These are phyloP conservation scores for Effrenium voratum DNA, from an alignment of 73 alveolate species.

Conservation along the genomic window DNA sequence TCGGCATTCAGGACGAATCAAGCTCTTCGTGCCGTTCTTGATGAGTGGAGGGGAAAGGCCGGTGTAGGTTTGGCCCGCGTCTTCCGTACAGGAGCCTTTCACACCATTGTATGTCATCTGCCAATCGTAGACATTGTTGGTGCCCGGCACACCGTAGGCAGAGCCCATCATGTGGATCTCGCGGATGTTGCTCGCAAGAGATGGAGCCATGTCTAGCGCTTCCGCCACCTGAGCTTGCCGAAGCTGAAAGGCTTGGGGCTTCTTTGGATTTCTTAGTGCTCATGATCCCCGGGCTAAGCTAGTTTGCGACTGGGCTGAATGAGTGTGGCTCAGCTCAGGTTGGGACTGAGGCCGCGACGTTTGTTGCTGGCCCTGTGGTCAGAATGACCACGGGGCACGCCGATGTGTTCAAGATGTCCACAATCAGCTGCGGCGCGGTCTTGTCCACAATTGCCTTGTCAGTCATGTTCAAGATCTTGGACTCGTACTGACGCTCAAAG, in stretches of 20 bases:
- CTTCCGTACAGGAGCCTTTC: slow-evolving; percentile 4
- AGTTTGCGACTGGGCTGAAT: no score
- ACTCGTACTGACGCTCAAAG: not conserved
- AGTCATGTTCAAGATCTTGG: not conserved
- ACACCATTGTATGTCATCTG: not conserved
- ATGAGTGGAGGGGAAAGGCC: not conserved
- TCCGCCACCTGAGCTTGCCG: no score
- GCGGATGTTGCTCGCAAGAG: not conserved
- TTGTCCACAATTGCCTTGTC: not conserved
- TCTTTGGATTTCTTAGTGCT: no score
- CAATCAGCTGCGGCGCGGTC: slow-evolving; percentile 2
- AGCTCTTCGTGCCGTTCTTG: not conserved
- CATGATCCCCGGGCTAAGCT: no score
- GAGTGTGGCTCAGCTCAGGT: no score
- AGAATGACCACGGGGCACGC: slow-evolving; percentile 17
- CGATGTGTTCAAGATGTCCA: not conserved
- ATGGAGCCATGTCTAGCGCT: not conserved
- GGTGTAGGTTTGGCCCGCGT: slow-evolving; percentile 1
- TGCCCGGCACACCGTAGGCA: slow-evolving; percentile 8
- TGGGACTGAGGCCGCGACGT: no score
- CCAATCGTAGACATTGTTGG: slow-evolving; percentile 10
- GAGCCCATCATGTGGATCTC: slow-evolving; percentile 4
- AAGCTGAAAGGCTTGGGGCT: no score
- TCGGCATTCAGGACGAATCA: not conserved
- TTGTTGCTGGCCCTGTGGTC: slow-evolving; percentile 5